These are phyloP conservation scores for Triticum dicoccoides DNA, from an alignment of 176 grass and related monocot species.

Conservation along the genomic window DNA sequence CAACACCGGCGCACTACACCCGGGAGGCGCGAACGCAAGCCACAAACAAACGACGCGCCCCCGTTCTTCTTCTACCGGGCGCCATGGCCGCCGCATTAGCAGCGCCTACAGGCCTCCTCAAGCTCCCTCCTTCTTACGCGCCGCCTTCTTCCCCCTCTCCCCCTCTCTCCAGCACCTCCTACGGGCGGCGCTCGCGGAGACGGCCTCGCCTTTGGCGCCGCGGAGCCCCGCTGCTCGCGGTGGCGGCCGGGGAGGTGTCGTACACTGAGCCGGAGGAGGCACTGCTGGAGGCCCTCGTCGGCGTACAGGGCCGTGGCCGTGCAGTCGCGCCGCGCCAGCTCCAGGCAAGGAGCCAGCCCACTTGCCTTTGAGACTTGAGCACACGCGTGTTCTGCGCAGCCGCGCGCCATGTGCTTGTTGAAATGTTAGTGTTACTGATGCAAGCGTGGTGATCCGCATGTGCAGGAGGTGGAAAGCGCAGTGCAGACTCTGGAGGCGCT, in stretches of 20 bases:
- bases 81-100: conserved; percentile 33
- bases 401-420: not conserved
- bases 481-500: conserved; percentile 64
- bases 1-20: not conserved
- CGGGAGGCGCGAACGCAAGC: conserved; percentile 20
- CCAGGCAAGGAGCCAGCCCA: conserved; percentile 35
- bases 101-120: not conserved
- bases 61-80: not conserved
- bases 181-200: not conserved
- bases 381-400: not conserved
- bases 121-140: not conserved
- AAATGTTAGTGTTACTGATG: conserved; percentile 10
- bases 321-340: conserved; percentile 62
- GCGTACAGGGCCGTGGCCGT: conserved; percentile 77
- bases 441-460: not conserved
- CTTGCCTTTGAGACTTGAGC: not conserved
- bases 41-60: not conserved
- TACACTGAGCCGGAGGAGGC: conserved; percentile 53
- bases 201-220: not conserved
- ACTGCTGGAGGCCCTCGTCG: conserved; percentile 76
- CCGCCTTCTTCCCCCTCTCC: not conserved
- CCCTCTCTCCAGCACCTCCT: not conserved
- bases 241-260: not conserved
- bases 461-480: conserved; percentile 70
- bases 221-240: conserved; percentile 4